phyloP scores from a whole-genome alignment of 1,139 yeast species.

The Scheffersomyces illinoinensis region DNA sequence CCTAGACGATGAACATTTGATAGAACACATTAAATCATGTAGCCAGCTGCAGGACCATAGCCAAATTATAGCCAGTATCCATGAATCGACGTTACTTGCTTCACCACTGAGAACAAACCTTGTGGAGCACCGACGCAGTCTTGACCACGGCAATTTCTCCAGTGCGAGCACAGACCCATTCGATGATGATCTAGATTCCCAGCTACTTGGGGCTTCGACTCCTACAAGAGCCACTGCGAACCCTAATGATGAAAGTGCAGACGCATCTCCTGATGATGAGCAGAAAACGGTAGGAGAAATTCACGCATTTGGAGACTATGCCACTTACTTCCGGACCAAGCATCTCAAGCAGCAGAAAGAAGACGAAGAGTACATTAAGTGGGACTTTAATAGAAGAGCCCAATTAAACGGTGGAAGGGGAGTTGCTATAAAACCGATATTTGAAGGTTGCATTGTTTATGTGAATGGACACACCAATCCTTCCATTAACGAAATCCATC shows the following conservation, averaged over 20 bases:
- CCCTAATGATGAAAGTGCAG: background rate
- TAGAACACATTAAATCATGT: conserved; percentile 36
- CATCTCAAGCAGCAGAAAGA: conserved; percentile 65
- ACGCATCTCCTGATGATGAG: background rate
- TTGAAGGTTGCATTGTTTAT: conserved; percentile 63
- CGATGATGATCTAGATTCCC: conserved; percentile 40
- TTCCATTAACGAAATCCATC: conserved; percentile 68
- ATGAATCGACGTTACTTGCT: conserved; percentile 7
- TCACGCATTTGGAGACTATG: conserved; percentile 70
- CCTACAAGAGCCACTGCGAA: conserved; percentile 1
- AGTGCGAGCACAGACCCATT: conserved; percentile 36
- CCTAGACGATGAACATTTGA: conserved; percentile 41
- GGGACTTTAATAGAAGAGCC: conserved; percentile 44
- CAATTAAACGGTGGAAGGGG: conserved; percentile 6
- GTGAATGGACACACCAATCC: conserved; percentile 90
- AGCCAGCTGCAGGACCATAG: conserved; percentile 22
- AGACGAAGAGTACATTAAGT: conserved; percentile 53
- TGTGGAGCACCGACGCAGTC: conserved; percentile 10
- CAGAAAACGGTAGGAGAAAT: conserved; percentile 25
- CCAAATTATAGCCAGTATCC: conserved; percentile 2
- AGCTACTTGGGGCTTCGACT: conserved; percentile 9
- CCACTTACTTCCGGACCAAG: conserved; percentile 68
- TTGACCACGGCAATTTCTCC: conserved; percentile 7
- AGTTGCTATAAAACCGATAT: conserved; percentile 37
- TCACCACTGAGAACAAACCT: conserved; percentile 8